Base-by-base conservation (phyloP, 441 rosid species). In the Oxalis stricta region DNA sequence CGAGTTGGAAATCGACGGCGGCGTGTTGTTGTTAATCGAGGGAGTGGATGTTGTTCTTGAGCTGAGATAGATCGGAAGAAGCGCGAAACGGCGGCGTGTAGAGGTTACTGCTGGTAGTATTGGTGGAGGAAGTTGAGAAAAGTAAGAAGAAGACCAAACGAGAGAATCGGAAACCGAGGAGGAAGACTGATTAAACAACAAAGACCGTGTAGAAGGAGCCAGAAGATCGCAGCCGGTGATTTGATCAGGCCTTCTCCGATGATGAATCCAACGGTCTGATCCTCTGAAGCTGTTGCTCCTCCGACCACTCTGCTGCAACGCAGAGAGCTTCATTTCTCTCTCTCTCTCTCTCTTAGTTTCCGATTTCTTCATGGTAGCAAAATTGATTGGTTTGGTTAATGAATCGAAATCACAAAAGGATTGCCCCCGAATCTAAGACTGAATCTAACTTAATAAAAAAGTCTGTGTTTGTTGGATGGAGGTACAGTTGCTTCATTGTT, bases 161-260 rank as follows among this genome's bases (percentile, higher is more conserved):
- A 13, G 95, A 91, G 73, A 91, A 86, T 46, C 98, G 78, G 51
- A 71, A 91, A 2, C 99, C 99, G n/a, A 91, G 85, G 21, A 91
- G 64, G 34, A 91, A n/a, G 69, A 47, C 91, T 83, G 4, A 91
- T 65, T 48, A 91, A 75, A 63, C 99, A 91, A 51, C 84, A 81
- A 13, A 91, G 59, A 49, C 79, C 83, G 33, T 81, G 95, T 14
- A 86, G 34, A 39, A 75, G 15, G 2, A 91, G 66, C 96, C 96
- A 86, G 55, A 86, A 86, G 18, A 75, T 15, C 0, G 95, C 77
- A 0, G 72, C 71, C 8, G 87, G 63, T 0, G 95, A 79, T 71
- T 73, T 91, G 58, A 64, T 50, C n/a, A n/a, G 23, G 78, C 42
- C 28, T 51, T 38, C 28, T 79, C 93, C 17, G 88, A 28, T 5